phyloP scores from a whole-genome alignment of 2,329 filamentous ascomycete genomes.

The Hymenoscyphus fraxineus region DNA sequence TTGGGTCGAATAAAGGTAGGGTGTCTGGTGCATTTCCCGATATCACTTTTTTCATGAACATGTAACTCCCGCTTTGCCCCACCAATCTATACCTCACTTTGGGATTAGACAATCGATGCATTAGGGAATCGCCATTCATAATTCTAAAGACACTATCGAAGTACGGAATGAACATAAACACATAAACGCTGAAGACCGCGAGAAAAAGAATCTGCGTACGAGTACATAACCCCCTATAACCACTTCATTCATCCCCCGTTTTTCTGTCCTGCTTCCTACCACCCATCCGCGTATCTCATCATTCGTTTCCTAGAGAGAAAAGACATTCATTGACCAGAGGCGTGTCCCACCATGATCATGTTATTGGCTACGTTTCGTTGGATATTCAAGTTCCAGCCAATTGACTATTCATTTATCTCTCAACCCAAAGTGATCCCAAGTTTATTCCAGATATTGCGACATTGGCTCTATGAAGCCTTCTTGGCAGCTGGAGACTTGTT shows the following conservation, averaged over 20 bases:
- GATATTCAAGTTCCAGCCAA: neutral
- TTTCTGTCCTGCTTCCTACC: neutral
- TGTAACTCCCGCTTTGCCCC: neutral
- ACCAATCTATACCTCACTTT: neutral
- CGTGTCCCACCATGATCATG: neutral
- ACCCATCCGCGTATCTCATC: neutral
- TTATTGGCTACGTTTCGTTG: neutral
- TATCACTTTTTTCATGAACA: too few species aligned
- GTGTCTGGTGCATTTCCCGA: too few species aligned
- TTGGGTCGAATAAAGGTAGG: too few species aligned
- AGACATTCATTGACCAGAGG: neutral
- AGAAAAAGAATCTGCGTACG: constrained; percentile 7
- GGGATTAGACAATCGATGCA: neutral
- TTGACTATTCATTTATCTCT: constrained; percentile 5
- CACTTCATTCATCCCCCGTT: neutral
- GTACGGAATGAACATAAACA: neutral
- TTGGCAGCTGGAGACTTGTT: constrained; percentile 56
- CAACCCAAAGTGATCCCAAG: neutral
- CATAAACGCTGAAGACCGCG: constrained; percentile 1
- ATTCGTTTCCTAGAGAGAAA: constrained; percentile 1
- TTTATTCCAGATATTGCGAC: neutral
- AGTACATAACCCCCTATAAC: neutral
- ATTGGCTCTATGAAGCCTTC: constrained; percentile 44
- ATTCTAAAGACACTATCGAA: constrained; percentile 6
- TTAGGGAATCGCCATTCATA: neutral